A percentile compares a stretch with the other conserved stretches of the same genome.
phyloP scores from a whole-genome alignment of 2,329 filamentous ascomycete species.

The Clonostachys rosea region DNA sequence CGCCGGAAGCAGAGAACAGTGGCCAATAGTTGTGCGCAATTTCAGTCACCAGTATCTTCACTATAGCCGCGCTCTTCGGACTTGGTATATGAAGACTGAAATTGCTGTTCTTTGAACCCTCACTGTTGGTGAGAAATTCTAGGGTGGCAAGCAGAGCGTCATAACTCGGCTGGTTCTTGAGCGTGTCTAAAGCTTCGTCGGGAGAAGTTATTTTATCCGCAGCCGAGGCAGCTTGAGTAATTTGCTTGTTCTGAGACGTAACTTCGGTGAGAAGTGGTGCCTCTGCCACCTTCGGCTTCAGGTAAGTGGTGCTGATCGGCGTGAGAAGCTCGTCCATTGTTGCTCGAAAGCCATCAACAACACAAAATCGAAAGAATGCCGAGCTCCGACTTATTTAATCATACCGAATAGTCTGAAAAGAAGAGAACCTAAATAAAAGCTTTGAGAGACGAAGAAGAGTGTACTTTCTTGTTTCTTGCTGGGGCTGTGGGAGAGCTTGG shows the following conservation, averaged over 20 bases:
- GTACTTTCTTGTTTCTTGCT: too few species aligned
- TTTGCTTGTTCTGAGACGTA: constrained; percentile 18
- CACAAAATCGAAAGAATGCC: not conserved
- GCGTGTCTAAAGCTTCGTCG: constrained; percentile 51
- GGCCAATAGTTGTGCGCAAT: constrained; percentile 83
- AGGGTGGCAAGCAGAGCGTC: constrained; percentile 49
- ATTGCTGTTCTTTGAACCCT: not conserved
- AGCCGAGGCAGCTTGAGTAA: not conserved
- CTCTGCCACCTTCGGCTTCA: constrained; percentile 26
- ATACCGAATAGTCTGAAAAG: too few species aligned
- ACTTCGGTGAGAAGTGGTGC: constrained; percentile 24
- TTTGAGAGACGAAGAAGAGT: too few species aligned
- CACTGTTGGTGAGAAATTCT: constrained; percentile 33
- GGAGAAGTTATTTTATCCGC: constrained; percentile 15
- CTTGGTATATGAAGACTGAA: constrained; percentile 39
- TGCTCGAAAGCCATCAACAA: not conserved
- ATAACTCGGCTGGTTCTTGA: constrained; percentile 60
- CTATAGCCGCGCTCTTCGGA: constrained; percentile 67
- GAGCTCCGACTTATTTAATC: not conserved
- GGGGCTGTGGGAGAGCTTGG: too few species aligned
- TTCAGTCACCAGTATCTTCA: constrained; percentile 68
- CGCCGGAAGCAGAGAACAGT: constrained; percentile 40
- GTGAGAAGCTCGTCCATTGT: constrained; percentile 53
- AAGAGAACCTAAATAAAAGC: too few species aligned
- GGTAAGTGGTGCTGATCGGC: constrained; percentile 47